Conservation (phyloP, 257 asterid species). For the Solanum pinnatisectum region DNA sequence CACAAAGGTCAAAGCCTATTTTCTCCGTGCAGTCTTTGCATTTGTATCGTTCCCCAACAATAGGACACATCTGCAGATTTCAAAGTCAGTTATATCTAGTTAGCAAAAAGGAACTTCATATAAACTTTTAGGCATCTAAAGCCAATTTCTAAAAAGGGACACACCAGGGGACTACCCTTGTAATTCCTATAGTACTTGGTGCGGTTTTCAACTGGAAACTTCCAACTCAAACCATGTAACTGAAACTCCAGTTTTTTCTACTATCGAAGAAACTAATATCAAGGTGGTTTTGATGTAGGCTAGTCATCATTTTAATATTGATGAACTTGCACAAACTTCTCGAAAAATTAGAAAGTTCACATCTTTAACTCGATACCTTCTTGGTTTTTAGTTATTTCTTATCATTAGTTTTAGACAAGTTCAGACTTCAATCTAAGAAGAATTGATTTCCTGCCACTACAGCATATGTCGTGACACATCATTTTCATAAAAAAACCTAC, state of each 20-base stretch:
- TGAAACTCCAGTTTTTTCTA: not conserved
- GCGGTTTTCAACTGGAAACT: not conserved
- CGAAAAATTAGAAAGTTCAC: not conserved
- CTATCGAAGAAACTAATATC: not conserved
- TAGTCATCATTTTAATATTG: not conserved
- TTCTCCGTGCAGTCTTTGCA: conserved; percentile 62
- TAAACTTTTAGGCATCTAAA: not conserved
- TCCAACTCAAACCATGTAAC: not conserved
- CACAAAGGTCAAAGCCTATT: conserved; percentile 70
- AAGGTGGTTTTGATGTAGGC: not conserved
- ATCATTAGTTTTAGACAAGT: not conserved
- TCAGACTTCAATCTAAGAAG: not conserved
- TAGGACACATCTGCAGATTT: conserved; percentile 50
- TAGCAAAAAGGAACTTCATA: not conserved
- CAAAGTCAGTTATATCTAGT: not conserved
- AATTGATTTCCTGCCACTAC: not conserved
- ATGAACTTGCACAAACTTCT: not conserved
- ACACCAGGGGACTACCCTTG: not conserved
- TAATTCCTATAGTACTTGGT: not conserved
- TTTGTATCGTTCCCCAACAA: conserved; percentile 52
- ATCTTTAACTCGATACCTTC: not conserved
- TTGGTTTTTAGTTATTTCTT: not conserved
- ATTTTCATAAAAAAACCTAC: not conserved
- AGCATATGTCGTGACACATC: not conserved
- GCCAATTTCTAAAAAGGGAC: not conserved